These are phyloP conservation scores for Coprinopsis cinerea DNA, from an alignment of 768 basidiomycete genomes.

Conservation along the genomic window DNA sequence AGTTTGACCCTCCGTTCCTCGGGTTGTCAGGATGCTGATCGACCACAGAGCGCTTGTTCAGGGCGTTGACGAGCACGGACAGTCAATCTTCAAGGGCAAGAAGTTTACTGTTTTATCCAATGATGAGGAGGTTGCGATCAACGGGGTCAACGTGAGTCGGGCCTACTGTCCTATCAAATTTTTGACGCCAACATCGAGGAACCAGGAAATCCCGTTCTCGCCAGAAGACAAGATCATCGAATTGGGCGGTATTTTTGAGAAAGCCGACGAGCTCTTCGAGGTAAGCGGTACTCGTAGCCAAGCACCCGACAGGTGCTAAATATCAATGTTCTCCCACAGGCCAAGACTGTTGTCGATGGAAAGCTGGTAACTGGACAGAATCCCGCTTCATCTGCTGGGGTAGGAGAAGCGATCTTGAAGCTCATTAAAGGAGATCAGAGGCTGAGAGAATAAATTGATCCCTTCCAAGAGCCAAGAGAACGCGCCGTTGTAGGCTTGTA, in stretches of 20 bases:
- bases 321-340: conserved; percentile 22
- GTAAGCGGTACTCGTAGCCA: conserved; percentile 31
- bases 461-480: no score
- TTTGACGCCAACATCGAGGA: background rate
- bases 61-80: conserved; percentile 47
- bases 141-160: conserved; percentile 38
- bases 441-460: no score
- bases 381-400: conserved; percentile 52
- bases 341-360: conserved; percentile 52
- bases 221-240: conserved; percentile 58
- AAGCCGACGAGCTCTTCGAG: conserved; percentile 49
- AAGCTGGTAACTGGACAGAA: conserved; percentile 70
- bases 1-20: no score
- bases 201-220: conserved; percentile 60
- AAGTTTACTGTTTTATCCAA: conserved; percentile 66
- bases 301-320: background rate
- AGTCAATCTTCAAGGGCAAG: conserved; percentile 60
- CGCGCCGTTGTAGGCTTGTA: no score
- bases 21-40: no score
- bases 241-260: conserved; percentile 64
- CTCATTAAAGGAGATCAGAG: no score
- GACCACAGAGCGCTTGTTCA: conserved; percentile 59
- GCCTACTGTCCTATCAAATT: background rate
- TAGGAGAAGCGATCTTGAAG: conserved; percentile 54
- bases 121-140: conserved; percentile 50